Percentiles rank a stretch among this genome's conserved stretches.
Conservation (phyloP, 202 grass and related monocot species). For the Miscanthus sacchariflorus region DNA sequence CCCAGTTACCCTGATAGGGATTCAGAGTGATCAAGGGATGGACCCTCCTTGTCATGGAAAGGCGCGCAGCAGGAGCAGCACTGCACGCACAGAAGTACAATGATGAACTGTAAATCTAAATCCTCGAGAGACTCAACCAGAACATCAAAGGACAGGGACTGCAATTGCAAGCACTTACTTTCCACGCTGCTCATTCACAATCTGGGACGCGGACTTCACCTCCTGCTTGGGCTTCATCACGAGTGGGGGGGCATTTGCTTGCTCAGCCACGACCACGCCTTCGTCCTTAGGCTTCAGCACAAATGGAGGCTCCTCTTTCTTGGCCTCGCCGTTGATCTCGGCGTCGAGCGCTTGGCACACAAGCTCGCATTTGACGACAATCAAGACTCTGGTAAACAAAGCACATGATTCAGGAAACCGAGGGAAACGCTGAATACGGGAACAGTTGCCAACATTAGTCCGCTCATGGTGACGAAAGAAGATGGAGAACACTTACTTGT, state of each 20-base stretch:
- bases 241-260: constrained; percentile 19
- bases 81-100: constrained; percentile 40
- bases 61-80: constrained; percentile 80
- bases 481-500: constrained; percentile 52
- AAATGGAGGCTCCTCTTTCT: constrained; percentile 36
- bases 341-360: constrained; percentile 61
- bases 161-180: constrained; percentile 65
- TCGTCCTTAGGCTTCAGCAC: constrained; percentile 52
- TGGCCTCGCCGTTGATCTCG: constrained; percentile 73
- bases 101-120: constrained; percentile 6
- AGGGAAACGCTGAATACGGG: no score
- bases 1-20: constrained; percentile 96
- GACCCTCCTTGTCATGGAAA: constrained; percentile 88
- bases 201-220: constrained; percentile 78
- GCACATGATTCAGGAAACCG: neutral
- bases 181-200: constrained; percentile 76
- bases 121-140: neutral
- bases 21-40: constrained; percentile 86
- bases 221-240: constrained; percentile 71
- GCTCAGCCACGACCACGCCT: constrained; percentile 16
- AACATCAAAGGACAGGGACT: neutral
- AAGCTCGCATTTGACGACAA: constrained; percentile 79
- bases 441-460: neutral
- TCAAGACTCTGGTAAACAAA: constrained; percentile 63
- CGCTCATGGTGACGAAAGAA: neutral